phyloP scores from a whole-genome alignment of 2,329 filamentous ascomycete genomes.

The Pyrenochaeta sp. region DNA sequence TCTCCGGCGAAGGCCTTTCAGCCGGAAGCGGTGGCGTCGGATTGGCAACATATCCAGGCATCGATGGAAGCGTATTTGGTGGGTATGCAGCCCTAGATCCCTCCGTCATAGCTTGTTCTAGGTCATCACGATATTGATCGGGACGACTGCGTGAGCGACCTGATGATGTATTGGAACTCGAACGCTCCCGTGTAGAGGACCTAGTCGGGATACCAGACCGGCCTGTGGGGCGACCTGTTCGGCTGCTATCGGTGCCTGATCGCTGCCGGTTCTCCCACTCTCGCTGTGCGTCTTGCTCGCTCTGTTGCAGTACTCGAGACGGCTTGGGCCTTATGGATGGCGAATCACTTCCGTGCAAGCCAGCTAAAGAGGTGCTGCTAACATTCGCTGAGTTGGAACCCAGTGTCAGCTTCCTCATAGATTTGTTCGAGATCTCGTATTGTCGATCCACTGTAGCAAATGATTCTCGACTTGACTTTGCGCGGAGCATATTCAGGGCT shows the following conservation, averaged over 20 bases:
- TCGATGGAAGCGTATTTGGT: constrained; percentile 43
- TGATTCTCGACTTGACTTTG: constrained; percentile 74
- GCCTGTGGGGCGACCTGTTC: constrained; percentile 36
- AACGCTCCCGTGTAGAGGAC: constrained; percentile 59
- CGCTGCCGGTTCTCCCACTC: constrained; percentile 42
- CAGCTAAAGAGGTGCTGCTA: constrained; percentile 46
- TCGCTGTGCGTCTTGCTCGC: constrained; percentile 46
- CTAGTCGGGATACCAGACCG: constrained; percentile 53
- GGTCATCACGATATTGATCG: constrained; percentile 60
- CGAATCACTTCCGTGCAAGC: constrained; percentile 32
- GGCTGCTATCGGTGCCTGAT: constrained; percentile 47
- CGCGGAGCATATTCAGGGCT: constrained; percentile 70
- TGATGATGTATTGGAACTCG: constrained; percentile 62
- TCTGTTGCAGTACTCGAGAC: constrained; percentile 43
- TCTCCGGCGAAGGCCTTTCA: constrained; percentile 38
- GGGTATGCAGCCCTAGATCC: constrained; percentile 47
- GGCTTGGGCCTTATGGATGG: constrained; percentile 39
- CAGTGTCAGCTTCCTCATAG: constrained; percentile 69
- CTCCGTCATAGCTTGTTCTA: constrained; percentile 60
- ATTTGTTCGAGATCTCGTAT: constrained; percentile 61
- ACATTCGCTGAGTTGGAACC: constrained; percentile 52
- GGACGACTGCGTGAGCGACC: constrained; percentile 63
- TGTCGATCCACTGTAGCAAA: constrained; percentile 58
- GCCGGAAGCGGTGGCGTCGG: constrained; percentile 38
- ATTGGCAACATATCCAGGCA: constrained; percentile 44